These are phyloP conservation scores for Kwoniella sp. DNA, from an alignment of 768 basidiomycete genomes.

Conservation along the genomic window DNA sequence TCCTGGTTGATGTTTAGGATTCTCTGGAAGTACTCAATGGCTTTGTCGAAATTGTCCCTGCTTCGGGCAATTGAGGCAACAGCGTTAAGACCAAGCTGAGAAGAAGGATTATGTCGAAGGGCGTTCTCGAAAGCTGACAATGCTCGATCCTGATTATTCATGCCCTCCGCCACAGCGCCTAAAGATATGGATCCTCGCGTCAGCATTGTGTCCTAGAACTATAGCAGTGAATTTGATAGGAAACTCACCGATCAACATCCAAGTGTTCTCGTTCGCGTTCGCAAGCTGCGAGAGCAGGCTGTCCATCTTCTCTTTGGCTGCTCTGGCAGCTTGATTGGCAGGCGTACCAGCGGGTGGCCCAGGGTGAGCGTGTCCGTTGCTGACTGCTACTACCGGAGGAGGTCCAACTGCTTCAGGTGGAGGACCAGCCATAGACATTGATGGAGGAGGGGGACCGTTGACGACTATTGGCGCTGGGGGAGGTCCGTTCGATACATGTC, in stretches of 20 bases:
- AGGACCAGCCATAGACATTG: constrained; percentile 30
- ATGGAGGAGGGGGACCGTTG: constrained; percentile 28
- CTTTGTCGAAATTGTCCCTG: constrained; percentile 97
- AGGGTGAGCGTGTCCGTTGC: constrained; percentile 36
- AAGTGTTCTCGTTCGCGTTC: constrained; percentile 88
- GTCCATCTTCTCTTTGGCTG: constrained; percentile 47
- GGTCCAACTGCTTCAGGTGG: constrained; percentile 27
- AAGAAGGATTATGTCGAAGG: constrained; percentile 89
- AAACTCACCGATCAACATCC: constrained; percentile 82
- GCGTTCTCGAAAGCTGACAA: constrained; percentile 92
- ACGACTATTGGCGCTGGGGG: constrained; percentile 20
- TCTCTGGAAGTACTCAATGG: constrained; percentile 94
- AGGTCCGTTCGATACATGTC: constrained; percentile 29
- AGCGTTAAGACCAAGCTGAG: constrained; percentile 84
- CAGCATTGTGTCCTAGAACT: not conserved
- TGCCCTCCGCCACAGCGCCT: constrained; percentile 92
- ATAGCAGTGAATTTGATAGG: not conserved
- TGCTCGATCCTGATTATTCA: constrained; percentile 87
- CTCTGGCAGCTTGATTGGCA: constrained; percentile 24
- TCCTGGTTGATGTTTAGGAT: constrained; percentile 87
- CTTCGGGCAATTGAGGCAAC: constrained; percentile 95
- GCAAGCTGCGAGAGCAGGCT: constrained; percentile 64
- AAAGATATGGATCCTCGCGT: constrained; percentile 26
- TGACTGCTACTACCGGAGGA: constrained; percentile 14
- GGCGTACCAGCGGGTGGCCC: constrained; percentile 8